Base-by-base conservation (phyloP, 2,329 filamentous ascomycete species). In the Berkeleyomyces rouxiae region DNA sequence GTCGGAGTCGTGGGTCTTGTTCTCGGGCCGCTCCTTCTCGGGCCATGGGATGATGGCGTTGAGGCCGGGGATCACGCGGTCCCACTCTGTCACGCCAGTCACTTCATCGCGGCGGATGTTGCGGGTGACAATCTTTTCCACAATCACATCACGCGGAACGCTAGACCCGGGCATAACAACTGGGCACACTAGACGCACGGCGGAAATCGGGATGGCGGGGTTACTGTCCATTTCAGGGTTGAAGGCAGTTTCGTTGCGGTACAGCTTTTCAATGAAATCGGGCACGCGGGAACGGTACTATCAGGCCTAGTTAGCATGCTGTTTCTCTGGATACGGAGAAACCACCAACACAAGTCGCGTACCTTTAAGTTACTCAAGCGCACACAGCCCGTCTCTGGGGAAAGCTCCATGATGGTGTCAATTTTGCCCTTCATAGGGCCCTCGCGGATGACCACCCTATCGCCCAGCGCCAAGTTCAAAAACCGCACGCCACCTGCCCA, bases 381-480 rank as follows among this genome's bases (percentile, higher is more conserved):
- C 55, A 89, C 76, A 66, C 79, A 79, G 65, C 82, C 84, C 55
- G 74, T 75, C 9, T 78, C 72, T 3, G 70, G 66, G 67, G 82
- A 74, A 55, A 95, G 76, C 1, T 76, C 72, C 65, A 71, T 72
- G 53, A 97, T 82, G n/a, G 76, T 75, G 59, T 88, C 88, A 73
- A 99, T 93, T 75, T 86, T 88, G 69, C 90, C 90, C 75, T 85
- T 87, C 69, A 93, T 87, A 43, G 79, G 80, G 7, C 92, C 91
- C 65, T 86, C 82, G 61, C 90, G 75, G 64, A 97, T 75, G 61
- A 92, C 88, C 40, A 96, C 90, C 65, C 93, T 82, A 73, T 97
- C 93, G 5, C 85, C 84, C 3, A 74, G 70, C 33, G 78, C 80
- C 64, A 91, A 75, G 67, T 83, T 86, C 65, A 88, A 76, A 71